phyloP scores from a whole-genome alignment of 2,329 filamentous ascomycete species.

The Fusarium sp. region DNA sequence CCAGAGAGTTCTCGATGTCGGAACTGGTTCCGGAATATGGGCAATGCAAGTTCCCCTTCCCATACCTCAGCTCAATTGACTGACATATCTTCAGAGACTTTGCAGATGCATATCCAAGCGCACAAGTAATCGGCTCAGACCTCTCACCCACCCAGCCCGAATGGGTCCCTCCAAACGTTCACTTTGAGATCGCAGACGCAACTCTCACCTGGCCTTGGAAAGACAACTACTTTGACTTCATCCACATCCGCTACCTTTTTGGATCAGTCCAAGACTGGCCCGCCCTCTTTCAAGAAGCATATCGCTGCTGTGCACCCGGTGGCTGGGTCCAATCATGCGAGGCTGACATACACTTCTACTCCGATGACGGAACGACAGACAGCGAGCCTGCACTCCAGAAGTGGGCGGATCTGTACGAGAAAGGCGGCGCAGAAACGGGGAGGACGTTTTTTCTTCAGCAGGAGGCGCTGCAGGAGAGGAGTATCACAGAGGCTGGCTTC shows the following conservation, averaged over 20 bases:
- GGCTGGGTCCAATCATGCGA: slow-evolving; percentile 37
- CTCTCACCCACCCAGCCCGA: slow-evolving; percentile 36
- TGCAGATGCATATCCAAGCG: slow-evolving; percentile 26
- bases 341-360: slow-evolving; percentile 31
- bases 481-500: slow-evolving; percentile 34
- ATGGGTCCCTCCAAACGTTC: slow-evolving; percentile 37
- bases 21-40: slow-evolving; percentile 38
- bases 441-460: slow-evolving; percentile 27
- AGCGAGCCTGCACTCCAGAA: slow-evolving; percentile 16
- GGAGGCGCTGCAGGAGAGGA: slow-evolving; percentile 24
- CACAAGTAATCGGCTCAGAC: slow-evolving; percentile 35
- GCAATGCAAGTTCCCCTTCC: slow-evolving; percentile 11
- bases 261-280: slow-evolving; percentile 32
- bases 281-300: slow-evolving; percentile 28
- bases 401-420: slow-evolving; percentile 22
- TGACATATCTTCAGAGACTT: slow-evolving; percentile 24
- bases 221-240: slow-evolving; percentile 32
- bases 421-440: slow-evolving; percentile 1
- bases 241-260: slow-evolving; percentile 37
- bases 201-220: slow-evolving; percentile 35
- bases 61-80: background rate
- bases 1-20: slow-evolving; percentile 39
- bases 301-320: slow-evolving; percentile 30
- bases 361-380: slow-evolving; percentile 31
- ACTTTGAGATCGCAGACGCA: slow-evolving; percentile 35